Base-by-base conservation (phyloP, 768 basidiomycete species). In the Phallus indusiatus region DNA sequence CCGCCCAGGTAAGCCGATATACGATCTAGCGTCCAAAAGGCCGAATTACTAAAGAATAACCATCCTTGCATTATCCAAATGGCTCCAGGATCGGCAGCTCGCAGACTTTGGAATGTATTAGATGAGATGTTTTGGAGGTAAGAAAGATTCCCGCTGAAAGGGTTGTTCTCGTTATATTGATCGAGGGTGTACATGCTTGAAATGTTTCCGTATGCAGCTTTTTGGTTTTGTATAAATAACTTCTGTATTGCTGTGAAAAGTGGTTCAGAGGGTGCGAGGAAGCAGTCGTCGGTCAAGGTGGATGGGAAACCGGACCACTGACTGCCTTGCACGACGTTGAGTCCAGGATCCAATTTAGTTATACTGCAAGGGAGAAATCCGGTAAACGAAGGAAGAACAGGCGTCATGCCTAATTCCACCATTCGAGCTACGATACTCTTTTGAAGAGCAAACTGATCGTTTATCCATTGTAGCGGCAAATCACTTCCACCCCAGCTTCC, bases 171-270 rank as follows among this genome's bases (percentile, higher is more conserved):
- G 66, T 75, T 75, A 66, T 75, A 75, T 54, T 74, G 75, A 63
- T 76, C 75, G 36, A 76, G 71, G n/a, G 75, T 74, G 59, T 76
- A 76, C 54, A 75, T 67, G 53, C 76, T 74, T 17, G 74, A 69
- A 28, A 74, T 61, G 49, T 69, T 67, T 7, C 75, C 75, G 53
- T 74, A 76, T 0, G 70, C 71, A 10, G 67, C 68, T 14, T 62
- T 56, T 62, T 75, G 74, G 61, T 75, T 75, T 5, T 66, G 48
- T 54, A 76, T 73, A 64, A 76, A 75, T 8, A 69, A 68, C 47
- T 66, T 67, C 58, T 76, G 75, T 35, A 76, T 61, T 21, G 66
- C 68, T 2, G 62, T 17, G 54, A 73, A 76, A 35, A 76, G 68
- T 14, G 71, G 67, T 53, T 75, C 74, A 54, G 70, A 74, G 1